Evolutionary conservation across 139 green algal genomes (phyloP), one percentile per base, ranked within the genome.

Genomic region (Micractinium sp.): DNA sequence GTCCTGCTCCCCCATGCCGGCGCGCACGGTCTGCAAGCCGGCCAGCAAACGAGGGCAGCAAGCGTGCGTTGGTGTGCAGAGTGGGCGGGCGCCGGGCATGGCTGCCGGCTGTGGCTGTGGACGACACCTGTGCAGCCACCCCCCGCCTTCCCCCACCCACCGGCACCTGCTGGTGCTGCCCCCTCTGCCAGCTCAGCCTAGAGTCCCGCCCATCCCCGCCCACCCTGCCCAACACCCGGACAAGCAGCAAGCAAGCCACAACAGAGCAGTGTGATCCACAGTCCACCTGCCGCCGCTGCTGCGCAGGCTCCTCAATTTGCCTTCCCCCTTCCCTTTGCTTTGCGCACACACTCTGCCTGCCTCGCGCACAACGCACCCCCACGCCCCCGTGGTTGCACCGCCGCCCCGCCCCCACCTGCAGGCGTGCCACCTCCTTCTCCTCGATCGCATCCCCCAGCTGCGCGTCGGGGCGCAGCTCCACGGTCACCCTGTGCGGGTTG

Each of bases 401-500:
- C 33, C 73, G 14, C 81, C 23, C 33, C 13, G 39, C 53, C 25
- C n/a, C 60, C 60, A 39, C 75, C 69, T 86, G 89, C 60, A 99
- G 91, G 35, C 87, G 85, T 33, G 89, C 87, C 89, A 91, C 89
- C 93, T 99, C 98, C 41, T 91, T 90, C 33, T 77, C 91, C 92
- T 98, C 97, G 35, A 94, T 89, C 90, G 95, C 86, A 4, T 93
- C 81, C 18, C 87, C 93, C 89, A 97, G 92, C 83, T 90, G 35
- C 12, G 77, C 38, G 83, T 98, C 96, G 14, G 96, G 96, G 89
- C 96, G 93, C 92, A 99, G 92, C 83, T 97, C 91, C 31, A 99
- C 93, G 0, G 94, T 97, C 71, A 99, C 96, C 33, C 94, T 82
- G 95, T 99, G 97, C 16, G 85, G 88, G 95, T 99, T 99, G 87